Conservation (phyloP, 2,329 filamentous ascomycete genomes). For the Curvularia spicifera region DNA sequence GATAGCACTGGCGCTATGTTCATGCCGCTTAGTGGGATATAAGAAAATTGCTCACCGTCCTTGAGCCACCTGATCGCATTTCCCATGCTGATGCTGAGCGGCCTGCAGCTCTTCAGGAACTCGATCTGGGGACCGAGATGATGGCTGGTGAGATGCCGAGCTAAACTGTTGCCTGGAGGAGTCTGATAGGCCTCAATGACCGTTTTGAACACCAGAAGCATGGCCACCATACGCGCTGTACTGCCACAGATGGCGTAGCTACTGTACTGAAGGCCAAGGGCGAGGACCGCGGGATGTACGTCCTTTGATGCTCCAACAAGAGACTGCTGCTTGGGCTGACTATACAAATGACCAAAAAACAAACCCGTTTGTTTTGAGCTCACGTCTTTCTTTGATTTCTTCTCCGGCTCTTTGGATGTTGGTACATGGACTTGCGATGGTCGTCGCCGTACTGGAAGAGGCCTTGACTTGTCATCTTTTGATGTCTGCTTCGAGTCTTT, state of each 20-base stretch:
- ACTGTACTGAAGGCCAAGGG: slow-evolving; percentile 87
- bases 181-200: slow-evolving; percentile 94
- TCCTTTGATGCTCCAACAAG: slow-evolving; percentile 68
- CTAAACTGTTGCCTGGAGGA: slow-evolving; percentile 80
- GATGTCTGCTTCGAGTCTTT: slow-evolving; percentile 44
- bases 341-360: slow-evolving; percentile 77
- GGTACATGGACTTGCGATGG: slow-evolving; percentile 40
- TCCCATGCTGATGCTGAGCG: slow-evolving; percentile 94
- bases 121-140: slow-evolving; percentile 94
- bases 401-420: slow-evolving; percentile 39
- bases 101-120: slow-evolving; percentile 90
- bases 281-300: slow-evolving; percentile 84
- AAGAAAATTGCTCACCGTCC: slow-evolving; percentile 55
- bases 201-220: slow-evolving; percentile 86
- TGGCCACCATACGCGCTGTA: slow-evolving; percentile 85
- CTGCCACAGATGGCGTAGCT: slow-evolving; percentile 89
- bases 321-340: slow-evolving; percentile 71
- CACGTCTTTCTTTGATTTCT: slow-evolving; percentile 43
- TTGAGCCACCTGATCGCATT: slow-evolving; percentile 96
- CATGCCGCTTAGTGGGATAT: not conserved
- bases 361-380: slow-evolving; percentile 62
- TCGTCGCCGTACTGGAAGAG: slow-evolving; percentile 42
- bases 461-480: slow-evolving; percentile 44
- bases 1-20: not conserved
- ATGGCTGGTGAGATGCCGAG: slow-evolving; percentile 89